Conservation (phyloP, 768 basidiomycete species). For the Lanmaoa pseudosensibilis region DNA sequence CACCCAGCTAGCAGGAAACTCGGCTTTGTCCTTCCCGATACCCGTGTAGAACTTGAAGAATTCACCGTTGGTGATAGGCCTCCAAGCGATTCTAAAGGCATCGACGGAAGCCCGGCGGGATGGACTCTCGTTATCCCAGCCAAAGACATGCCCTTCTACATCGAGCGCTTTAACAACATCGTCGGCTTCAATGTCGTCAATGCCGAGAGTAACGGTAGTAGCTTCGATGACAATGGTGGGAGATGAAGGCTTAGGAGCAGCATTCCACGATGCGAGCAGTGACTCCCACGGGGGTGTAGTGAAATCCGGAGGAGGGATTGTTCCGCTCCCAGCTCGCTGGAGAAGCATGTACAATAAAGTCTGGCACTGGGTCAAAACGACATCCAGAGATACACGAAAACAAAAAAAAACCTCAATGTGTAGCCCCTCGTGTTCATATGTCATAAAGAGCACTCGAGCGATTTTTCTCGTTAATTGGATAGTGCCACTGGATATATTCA, state of each 20-base stretch:
- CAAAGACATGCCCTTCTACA: slow-evolving; percentile 65
- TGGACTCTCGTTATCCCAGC: slow-evolving; percentile 95
- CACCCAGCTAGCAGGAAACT: slow-evolving; percentile 31
- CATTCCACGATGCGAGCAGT: slow-evolving; percentile 48
- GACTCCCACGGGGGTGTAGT: slow-evolving; percentile 67
- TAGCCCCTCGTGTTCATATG: slow-evolving; percentile 85
- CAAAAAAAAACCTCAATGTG: slow-evolving; percentile 64
- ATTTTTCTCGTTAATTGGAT: slow-evolving; percentile 58
- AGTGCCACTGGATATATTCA: slow-evolving; percentile 57
- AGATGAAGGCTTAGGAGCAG: slow-evolving; percentile 42
- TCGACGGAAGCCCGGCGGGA: slow-evolving; percentile 56
- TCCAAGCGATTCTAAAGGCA: slow-evolving; percentile 76
- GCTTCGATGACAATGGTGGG: slow-evolving; percentile 59
- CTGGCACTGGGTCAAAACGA: slow-evolving; percentile 28
- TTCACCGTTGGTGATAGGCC: slow-evolving; percentile 87
- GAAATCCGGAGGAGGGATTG: slow-evolving; percentile 77
- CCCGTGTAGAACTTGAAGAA: slow-evolving; percentile 66
- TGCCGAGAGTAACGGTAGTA: slow-evolving; percentile 64
- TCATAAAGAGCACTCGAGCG: slow-evolving; percentile 86
- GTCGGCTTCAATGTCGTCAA: slow-evolving; percentile 76
- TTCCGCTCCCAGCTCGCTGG: slow-evolving; percentile 75
- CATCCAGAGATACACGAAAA: not conserved
- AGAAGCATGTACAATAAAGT: slow-evolving; percentile 95
- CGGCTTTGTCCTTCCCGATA: slow-evolving; percentile 43
- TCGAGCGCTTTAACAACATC: slow-evolving; percentile 48